Base-by-base conservation (phyloP, 441 rosid genomes). In the Arabidopsis lyrata region DNA sequence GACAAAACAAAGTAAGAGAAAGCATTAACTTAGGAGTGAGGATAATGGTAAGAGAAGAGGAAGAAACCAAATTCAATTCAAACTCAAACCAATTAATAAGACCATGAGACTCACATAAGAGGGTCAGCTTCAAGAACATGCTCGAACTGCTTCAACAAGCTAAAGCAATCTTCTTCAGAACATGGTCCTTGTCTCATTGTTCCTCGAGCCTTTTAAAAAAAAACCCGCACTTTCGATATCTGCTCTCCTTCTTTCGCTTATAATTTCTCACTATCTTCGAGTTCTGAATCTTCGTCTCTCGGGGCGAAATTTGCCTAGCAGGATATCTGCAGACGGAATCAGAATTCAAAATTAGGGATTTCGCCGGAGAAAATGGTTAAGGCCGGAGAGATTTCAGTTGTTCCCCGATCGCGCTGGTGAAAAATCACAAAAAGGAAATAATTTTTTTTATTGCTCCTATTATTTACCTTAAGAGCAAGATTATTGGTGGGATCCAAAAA, bases 51-150 rank as follows among this genome's bases (percentile, higher is more conserved):
- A 59, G 45, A 59, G 45, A 50, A 11, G n/a, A 53, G 14, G 42
- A 39, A 11, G 42, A 3, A 39, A 39, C 5, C 42, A 22, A 39
- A 39, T 39, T 11, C 42, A 42, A 42, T 22, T 22, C 24, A 22
- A 22, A 22, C 24, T 22, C 24, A 22, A 22, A 22, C 24, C 24
- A 22, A 22, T 22, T 22, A 22, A 2, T 22, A 3, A 22, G 24
- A 22, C 2, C 24, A 22, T 22, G 2, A 22, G 24, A 22, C 93
- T 81, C 78, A 92, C 98, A 91, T 87, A 50, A 83, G 83, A 45
- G 93, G 87, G 81, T 90, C 98, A 27, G 87, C 85, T 27, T 86
- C 90, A 66, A 93, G 81, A 79, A 95, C 84, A 47, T 32, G 70
- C 70, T 90, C 86, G 58, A 92, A 82, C 64, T 86, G 86, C 44